Percentiles rank a stretch among this genome's conserved stretches.
Conservation (phyloP, 2,329 filamentous ascomycete genomes). For the Blastomyces parvus region DNA sequence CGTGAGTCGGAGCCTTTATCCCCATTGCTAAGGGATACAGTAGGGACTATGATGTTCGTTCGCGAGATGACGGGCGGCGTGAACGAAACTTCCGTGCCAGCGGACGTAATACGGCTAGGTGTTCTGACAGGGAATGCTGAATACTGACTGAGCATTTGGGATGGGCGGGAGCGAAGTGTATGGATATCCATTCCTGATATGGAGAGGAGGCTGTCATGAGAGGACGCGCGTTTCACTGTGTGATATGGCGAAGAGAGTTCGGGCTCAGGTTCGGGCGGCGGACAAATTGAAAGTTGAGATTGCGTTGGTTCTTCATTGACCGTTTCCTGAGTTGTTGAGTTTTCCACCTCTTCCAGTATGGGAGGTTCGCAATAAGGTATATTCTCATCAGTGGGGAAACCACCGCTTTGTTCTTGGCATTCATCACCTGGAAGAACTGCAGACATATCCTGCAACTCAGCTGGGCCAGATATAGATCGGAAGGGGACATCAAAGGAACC, state of each 20-base stretch:
- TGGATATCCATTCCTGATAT: conserved; percentile 84
- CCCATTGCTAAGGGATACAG: conserved; percentile 18
- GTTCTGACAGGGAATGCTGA: conserved; percentile 43
- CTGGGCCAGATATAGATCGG: conserved; percentile 23
- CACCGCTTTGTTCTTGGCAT: background rate
- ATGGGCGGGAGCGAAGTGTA: conserved; percentile 63
- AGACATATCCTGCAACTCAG: background rate
- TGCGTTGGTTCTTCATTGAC: background rate
- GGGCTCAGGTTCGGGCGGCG: background rate
- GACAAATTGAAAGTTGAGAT: background rate
- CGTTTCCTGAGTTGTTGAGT: conserved; percentile 11
- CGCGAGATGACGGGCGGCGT: conserved; percentile 32
- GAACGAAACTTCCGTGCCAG: conserved; percentile 34
- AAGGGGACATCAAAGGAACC: conserved; percentile 48
- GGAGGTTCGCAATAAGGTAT: conserved; percentile 22
- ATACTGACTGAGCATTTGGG: conserved; percentile 53
- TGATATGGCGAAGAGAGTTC: conserved; percentile 24
- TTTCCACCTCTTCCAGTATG: conserved; percentile 34
- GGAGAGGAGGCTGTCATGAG: conserved; percentile 84
- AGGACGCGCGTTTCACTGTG: conserved; percentile 55
- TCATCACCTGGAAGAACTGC: background rate
- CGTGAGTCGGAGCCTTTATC: conserved; percentile 20
- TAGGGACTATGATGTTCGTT: conserved; percentile 29
- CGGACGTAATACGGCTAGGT: conserved; percentile 39
- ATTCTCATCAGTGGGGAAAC: background rate